Evolutionary conservation across 2,329 filamentous ascomycete species (phyloP), one percentile per base, ranked within the genome.

Genomic region (Penicillium occitanis): DNA sequence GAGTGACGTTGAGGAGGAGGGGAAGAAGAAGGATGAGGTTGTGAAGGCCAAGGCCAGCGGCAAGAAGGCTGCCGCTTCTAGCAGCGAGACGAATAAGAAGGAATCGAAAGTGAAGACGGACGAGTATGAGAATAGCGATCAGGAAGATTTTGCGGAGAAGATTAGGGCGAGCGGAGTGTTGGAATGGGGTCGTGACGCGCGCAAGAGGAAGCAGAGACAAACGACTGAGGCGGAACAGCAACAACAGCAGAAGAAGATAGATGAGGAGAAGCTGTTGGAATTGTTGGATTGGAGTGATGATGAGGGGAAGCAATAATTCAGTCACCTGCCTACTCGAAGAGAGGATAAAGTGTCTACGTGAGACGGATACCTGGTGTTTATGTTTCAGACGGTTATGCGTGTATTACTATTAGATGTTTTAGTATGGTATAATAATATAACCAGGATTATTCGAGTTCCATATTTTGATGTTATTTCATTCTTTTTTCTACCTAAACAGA

Each of bases 191-290:
- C 86, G 87, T 78, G 88, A 86, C 78, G 88, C 89, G 30, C 82
- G 88, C 70, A 84, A 86, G 74, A 84, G 88, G 71, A 88, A 91
- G 80, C 83, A 87, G 70, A 25, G 57, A 44, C 57, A 60, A n/a
- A 37, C 30, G 40, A 7, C 14, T 1, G 57, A 42, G 22, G 19
- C 37, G 37, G 57, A 60, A 19, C 33, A 88, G 72, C 75, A 90
- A 46, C 33, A 88, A 72, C 75, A 90, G 64, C 86, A 70, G 88
- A 90, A 70, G 82, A 86, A 88, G 67, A 85, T 90, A 69, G 87
- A 88, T 70, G 88, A 91, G 75, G 88, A 89, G 81, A 89, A 92
- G 73, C 90, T 92, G 70, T 84, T 87, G 72, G 87, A 92, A 76
- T 87, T 88, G 71, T 76, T 91, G 73, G 82, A 84, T 28, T 69